These are phyloP conservation scores for Limnomonas spitsbergensis DNA, from an alignment of 139 green algal genomes.

Conservation along the genomic window DNA sequence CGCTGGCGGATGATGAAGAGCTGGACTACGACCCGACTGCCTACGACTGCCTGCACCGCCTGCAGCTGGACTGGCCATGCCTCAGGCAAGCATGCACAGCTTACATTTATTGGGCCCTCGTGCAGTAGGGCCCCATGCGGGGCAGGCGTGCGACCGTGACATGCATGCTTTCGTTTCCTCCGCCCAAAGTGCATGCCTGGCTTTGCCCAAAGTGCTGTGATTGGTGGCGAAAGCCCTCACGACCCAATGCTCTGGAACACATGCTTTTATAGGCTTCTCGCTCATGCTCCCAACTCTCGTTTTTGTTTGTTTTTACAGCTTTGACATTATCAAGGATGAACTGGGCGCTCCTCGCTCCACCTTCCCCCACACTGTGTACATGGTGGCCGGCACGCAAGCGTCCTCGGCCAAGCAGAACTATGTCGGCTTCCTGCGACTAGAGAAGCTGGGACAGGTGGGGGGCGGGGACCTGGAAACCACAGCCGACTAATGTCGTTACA, in stretches of 20 bases:
- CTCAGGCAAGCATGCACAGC: slow-evolving; percentile 69
- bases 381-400: slow-evolving; percentile 59
- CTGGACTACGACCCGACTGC: slow-evolving; percentile 92
- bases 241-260: too few relatives aligned
- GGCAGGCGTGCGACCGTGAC: too few relatives aligned
- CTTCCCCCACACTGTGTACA: slow-evolving; percentile 89
- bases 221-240: too few relatives aligned
- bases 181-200: too few relatives aligned
- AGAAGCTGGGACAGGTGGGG: slow-evolving; percentile 57
- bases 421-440: slow-evolving; percentile 69
- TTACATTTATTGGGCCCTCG: neutral
- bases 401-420: slow-evolving; percentile 67
- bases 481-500: too few relatives aligned
- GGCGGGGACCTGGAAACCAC: neutral
- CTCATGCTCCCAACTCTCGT: too few relatives aligned
- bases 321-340: slow-evolving; percentile 87
- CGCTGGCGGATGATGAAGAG: slow-evolving; percentile 82
- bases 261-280: too few relatives aligned
- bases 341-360: slow-evolving; percentile 64
- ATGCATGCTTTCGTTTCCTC: too few relatives aligned
- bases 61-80: slow-evolving; percentile 88
- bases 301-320: slow-evolving; percentile 56
- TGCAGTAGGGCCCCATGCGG: neutral
- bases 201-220: too few relatives aligned
- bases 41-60: slow-evolving; percentile 90